phyloP scores from a whole-genome alignment of 345 rosid species.

The Salix purpurea region DNA sequence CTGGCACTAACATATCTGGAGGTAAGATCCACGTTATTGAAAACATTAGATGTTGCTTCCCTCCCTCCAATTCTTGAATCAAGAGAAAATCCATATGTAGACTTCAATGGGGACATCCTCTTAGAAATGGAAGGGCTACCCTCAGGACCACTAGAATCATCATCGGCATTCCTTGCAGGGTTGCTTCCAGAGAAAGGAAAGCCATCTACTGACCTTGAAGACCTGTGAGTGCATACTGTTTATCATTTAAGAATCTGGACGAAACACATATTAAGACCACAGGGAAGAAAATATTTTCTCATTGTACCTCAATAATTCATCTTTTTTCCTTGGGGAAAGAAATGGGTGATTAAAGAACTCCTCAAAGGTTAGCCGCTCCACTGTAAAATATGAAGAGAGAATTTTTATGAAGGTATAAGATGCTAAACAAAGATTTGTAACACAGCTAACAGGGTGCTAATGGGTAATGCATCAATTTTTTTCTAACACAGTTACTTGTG shows the following conservation, averaged over 20 bases:
- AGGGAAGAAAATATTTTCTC: conserved; percentile 3
- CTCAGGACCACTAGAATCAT: conserved; percentile 70
- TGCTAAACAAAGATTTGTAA: neutral
- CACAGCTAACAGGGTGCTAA: neutral
- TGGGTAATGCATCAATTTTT: neutral
- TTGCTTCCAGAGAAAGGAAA: conserved; percentile 48
- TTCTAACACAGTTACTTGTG: neutral
- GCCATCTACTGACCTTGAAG: conserved; percentile 39
- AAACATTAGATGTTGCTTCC: conserved; percentile 40
- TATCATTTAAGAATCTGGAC: conserved; percentile 21
- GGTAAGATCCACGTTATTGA: conserved; percentile 32
- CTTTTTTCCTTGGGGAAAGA: conserved; percentile 47
- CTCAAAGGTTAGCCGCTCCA: conserved; percentile 90
- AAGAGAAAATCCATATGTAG: conserved; percentile 46
- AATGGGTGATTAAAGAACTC: conserved; percentile 94
- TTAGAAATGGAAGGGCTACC: conserved; percentile 64
- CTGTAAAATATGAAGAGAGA: conserved; percentile 39
- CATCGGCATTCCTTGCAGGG: conserved; percentile 48
- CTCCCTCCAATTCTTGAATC: conserved; percentile 43
- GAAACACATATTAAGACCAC: neutral
- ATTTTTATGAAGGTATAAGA: neutral
- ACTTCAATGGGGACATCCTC: conserved; percentile 42
- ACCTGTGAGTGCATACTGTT: conserved; percentile 41
- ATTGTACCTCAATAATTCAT: conserved; percentile 55
- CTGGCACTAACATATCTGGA: conserved; percentile 40